phyloP scores from a whole-genome alignment of 83 land plant species.

The Thuja plicata region DNA sequence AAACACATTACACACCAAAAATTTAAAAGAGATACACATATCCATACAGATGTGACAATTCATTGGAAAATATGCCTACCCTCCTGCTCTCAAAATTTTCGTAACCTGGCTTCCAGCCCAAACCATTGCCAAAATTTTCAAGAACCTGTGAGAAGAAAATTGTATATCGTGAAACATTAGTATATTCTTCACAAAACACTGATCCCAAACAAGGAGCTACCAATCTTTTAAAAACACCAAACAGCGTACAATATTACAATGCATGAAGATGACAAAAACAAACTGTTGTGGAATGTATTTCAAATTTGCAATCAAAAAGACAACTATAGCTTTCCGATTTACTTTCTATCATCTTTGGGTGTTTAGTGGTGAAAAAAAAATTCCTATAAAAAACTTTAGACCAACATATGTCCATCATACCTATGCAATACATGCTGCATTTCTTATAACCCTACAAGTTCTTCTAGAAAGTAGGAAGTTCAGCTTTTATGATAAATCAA shows the following conservation, averaged over 20 bases:
- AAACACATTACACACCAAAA: background rate
- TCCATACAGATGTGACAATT: background rate
- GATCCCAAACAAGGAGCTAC: background rate
- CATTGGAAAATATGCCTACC: slow-evolving; percentile 34
- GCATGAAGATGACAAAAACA: background rate
- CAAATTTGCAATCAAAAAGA: background rate
- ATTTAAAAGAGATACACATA: background rate
- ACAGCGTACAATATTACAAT: background rate
- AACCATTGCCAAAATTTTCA: slow-evolving; percentile 81
- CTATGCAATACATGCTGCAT: background rate
- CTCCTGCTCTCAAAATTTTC: slow-evolving; percentile 69
- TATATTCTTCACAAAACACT: background rate
- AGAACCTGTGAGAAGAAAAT: slow-evolving; percentile 44
- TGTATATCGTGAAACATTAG: background rate
- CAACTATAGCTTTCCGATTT: background rate
- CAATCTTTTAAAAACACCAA: background rate
- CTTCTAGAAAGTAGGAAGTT: background rate
- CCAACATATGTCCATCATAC: background rate
- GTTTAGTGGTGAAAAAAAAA: background rate
- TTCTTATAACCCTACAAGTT: background rate
- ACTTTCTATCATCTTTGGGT: background rate
- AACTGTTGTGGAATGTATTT: background rate
- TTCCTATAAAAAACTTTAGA: background rate
- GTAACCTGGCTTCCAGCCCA: slow-evolving; percentile 97
- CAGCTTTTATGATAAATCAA: background rate